phyloP scores from a whole-genome alignment of 2,329 filamentous ascomycete genomes.

The Graphiopsis chlorocephala region DNA sequence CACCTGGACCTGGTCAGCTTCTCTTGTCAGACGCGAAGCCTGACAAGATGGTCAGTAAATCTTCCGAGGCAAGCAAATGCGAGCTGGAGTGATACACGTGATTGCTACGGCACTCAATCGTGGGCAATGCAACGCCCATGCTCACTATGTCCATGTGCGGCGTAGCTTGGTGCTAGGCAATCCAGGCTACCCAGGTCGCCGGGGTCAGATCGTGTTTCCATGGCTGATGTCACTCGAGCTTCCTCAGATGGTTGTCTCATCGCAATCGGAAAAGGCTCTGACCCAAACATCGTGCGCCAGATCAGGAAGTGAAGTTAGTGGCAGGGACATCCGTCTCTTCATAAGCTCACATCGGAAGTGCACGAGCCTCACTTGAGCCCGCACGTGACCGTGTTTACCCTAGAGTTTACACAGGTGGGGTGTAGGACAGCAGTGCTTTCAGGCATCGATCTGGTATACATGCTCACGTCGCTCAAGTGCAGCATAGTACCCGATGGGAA shows the following conservation, averaged over 20 bases:
- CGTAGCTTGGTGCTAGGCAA: not conserved
- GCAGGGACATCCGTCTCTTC: not conserved
- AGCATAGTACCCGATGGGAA: not conserved
- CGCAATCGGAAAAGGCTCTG: not conserved
- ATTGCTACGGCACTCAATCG: not conserved
- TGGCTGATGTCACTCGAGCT: not conserved
- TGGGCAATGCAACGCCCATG: not conserved
- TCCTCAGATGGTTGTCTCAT: not conserved
- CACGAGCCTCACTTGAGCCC: not conserved
- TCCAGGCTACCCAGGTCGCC: not conserved
- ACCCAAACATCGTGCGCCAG: not conserved
- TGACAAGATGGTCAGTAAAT: not conserved
- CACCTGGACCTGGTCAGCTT: not conserved
- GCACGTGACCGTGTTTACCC: not conserved
- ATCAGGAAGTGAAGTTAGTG: not conserved
- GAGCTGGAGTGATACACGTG: not conserved
- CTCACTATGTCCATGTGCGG: not conserved
- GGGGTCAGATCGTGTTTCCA: constrained; percentile 3
- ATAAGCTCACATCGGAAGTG: not conserved
- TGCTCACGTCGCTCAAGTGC: not conserved
- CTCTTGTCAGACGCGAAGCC: not conserved
- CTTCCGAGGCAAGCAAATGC: not conserved
- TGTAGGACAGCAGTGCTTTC: not conserved
- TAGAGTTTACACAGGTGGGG: not conserved
- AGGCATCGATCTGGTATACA: not conserved